These are phyloP conservation scores for Helicostylum pulchrum DNA, from an alignment of 192 early-diverging fungal genomes.

Conservation along the genomic window DNA sequence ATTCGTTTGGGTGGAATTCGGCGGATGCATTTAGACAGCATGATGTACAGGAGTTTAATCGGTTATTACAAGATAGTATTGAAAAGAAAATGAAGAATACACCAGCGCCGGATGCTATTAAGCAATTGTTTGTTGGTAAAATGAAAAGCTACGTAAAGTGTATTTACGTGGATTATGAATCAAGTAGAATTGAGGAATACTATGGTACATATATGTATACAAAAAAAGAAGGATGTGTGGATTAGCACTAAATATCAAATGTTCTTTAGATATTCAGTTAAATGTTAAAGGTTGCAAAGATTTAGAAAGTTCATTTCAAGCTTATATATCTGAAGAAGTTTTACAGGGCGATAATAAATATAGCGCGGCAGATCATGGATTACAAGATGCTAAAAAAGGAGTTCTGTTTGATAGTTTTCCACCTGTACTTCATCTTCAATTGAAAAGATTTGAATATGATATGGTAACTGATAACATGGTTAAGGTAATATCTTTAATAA, in stretches of 20 bases:
- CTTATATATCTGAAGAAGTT: conserved; percentile 87
- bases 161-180: conserved; percentile 92
- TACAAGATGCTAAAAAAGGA: conserved; percentile 97
- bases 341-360: conserved; percentile 98
- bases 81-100: conserved; percentile 97
- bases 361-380: conserved; percentile 83
- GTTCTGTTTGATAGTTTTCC: conserved; percentile 94
- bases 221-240: neutral
- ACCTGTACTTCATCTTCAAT: conserved; percentile 91
- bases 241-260: neutral
- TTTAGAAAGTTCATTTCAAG: conserved; percentile 83
- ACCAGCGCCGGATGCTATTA: conserved; percentile 84
- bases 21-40: conserved; percentile 95
- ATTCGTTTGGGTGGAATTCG: conserved; percentile 98
- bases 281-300: conserved; percentile 93
- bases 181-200: conserved; percentile 89
- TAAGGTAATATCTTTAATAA: conserved; percentile 15
- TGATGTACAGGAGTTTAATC: conserved; percentile 97
- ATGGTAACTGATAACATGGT: conserved; percentile 85
- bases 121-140: conserved; percentile 88
- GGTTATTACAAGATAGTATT: conserved; percentile 93
- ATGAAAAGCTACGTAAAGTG: conserved; percentile 98
- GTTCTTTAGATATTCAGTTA: conserved; percentile 80
- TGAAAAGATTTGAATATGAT: conserved; percentile 99
- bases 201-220: conserved; percentile 55